A percentile compares a stretch with the other conserved stretches of the same genome.
phyloP scores from a whole-genome alignment of 305 asterid species.

The Petunia hybrid region DNA sequence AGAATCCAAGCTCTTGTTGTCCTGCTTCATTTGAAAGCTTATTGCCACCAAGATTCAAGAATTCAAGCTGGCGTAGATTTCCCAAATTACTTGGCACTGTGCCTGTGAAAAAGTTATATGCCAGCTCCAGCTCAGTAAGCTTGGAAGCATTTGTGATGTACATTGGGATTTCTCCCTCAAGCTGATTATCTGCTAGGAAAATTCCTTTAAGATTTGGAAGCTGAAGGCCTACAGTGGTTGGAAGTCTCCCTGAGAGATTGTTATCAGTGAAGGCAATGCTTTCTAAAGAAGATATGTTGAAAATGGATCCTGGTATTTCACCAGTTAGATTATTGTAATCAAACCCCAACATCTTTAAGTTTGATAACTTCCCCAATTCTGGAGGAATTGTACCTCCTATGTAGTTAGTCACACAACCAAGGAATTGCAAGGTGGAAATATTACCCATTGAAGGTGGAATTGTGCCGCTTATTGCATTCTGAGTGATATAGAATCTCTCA shows the following conservation, averaged over 20 bases:
- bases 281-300: slow-evolving; percentile 48
- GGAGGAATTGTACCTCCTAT: slow-evolving; percentile 37
- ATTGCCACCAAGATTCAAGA: slow-evolving; percentile 45
- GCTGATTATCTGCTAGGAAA: slow-evolving; percentile 41
- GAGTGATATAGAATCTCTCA: slow-evolving; percentile 36
- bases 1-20: slow-evolving; percentile 38
- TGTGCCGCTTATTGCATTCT: slow-evolving; percentile 38
- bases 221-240: slow-evolving; percentile 38
- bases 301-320: slow-evolving; percentile 44
- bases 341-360: slow-evolving; percentile 43
- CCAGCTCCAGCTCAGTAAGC: slow-evolving; percentile 42
- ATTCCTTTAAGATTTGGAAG: slow-evolving; percentile 50
- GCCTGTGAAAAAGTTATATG: slow-evolving; percentile 48
- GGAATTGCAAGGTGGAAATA: slow-evolving; percentile 39
- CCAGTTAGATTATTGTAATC: slow-evolving; percentile 47
- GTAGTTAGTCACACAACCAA: slow-evolving; percentile 43
- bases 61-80: slow-evolving; percentile 40
- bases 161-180: slow-evolving; percentile 45
- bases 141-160: slow-evolving; percentile 46
- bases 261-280: slow-evolving; percentile 45
- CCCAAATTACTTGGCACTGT: slow-evolving; percentile 46
- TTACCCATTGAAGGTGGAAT: slow-evolving; percentile 50
- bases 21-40: slow-evolving; percentile 41
- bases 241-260: slow-evolving; percentile 42
- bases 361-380: neutral